Evolutionary conservation across 2,329 filamentous ascomycete genomes (phyloP), one percentile per base, ranked within the genome.

Genomic region (Harringtonia lauricola): DNA sequence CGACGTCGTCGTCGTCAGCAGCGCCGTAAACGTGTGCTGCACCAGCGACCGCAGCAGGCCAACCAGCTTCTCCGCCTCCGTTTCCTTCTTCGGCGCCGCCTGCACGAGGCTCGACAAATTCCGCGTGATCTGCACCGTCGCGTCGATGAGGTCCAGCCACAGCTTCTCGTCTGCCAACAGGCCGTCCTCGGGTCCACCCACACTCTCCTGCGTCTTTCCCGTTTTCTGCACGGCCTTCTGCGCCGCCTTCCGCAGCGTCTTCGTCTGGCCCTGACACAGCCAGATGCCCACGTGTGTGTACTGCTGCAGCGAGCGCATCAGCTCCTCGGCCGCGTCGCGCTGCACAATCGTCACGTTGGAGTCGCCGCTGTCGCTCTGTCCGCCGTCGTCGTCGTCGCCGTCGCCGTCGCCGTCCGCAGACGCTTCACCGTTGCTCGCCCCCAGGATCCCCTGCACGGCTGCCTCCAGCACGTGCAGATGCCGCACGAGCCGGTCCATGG

Each of bases 231-330:
- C n/a, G 28, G 3, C 31, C 30, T 40, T 29, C 31, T 34, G 26
- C 26, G 22, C n/a, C 18, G 19, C 34, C 7, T 17, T 18, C 10
- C 17, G 6, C 26, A 13, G 13, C 0, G 72, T 74, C 55, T 83
- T 85, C 39, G 78, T 86, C 58, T 95, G 87, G 2, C 83, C 79
- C 61, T 94, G 86, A 54, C 92, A 96, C 13, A 98, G 69, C 92
- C 92, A 98, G 41, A 94, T 90, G 14, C 94, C 92, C 1, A 98
- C 86, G 50, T 88, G 82, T 2, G 83, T 79, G 62, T 95, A 96
- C 59, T 94, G 95, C 48, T 94, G 81, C 17, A 98, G 66, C 1
- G 83, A 80, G 45, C 79, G 75, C 4, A 95, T 70, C 2, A 95
- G 70, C 45, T 89, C 83, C 44, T 83, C 76, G 1, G 83, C 77